Evolutionary conservation across 1,284 basidiomycete genomes (phyloP), one percentile per base, ranked within the genome.

Genomic region (Microbotryum saponariae): DNA sequence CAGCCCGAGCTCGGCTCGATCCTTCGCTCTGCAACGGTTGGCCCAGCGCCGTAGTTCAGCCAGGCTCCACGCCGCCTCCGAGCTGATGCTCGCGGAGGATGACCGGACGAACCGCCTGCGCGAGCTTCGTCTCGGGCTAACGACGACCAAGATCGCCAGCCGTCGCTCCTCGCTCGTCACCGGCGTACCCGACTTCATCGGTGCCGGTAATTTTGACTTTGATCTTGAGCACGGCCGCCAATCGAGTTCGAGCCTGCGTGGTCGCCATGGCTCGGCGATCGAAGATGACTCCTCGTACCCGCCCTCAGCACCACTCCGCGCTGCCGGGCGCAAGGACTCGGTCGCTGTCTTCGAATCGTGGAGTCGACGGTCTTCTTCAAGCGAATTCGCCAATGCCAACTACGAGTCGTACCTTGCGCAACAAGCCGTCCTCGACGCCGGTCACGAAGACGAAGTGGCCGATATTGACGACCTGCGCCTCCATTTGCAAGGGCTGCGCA

Each of bases 401-500:
- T 31, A 47, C 21, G 1, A 44, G 6, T 29, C 37, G 31, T 21
- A 59, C 45, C 31, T 47, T 50, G 33, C 29, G 52, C 12, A 45
- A 37, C 20, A 45, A 44, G 33, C 52, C 51, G 29, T 14, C 52
- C 51, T 59, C 58, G n/a, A 29, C 51, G 31, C 9, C 45, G 52
- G 12, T 47, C 47, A 21, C 23, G 52, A 29, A 53, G 45, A 37
- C 53, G 55, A 61, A 37, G 33, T 48, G 23, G 25, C 44, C 50
- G 14, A 53, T 50, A 31, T 53, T 48, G 55, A 56, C 6, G 60
- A 78, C 4, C 68, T 85, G 54, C 84, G 83, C 66, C 73, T 79
- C 20, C 82, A 85, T 59, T 75, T 94, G 45, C 83, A 85, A 8
- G 62, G 66, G 20, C 64, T 71, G 4, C 49, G 51, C 46, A 63